Base-by-base conservation (phyloP, 192 early-diverging fungal genomes). In the Coemansia sp. region DNA sequence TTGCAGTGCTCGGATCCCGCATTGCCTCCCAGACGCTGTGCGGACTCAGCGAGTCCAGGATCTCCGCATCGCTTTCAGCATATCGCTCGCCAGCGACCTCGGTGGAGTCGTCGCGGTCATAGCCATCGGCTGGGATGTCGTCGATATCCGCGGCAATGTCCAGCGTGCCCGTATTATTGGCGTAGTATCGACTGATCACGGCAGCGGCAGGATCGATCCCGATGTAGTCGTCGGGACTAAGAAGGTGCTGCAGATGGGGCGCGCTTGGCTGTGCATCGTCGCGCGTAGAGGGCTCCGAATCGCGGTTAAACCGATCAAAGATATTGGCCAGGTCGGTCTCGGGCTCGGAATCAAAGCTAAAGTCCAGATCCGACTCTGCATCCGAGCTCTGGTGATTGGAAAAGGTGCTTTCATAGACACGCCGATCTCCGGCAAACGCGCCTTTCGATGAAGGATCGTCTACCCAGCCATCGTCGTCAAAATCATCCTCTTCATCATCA, bases 81-180 rank as follows among this genome's bases (percentile, higher is more conserved):
- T 46, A 11, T 14, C 47, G 16, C 8, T 58, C 57, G 7, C 19
- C 42, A 58, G 22, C 3, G 20, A 6, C 28, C 4, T 39, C 19
- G 30, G 34, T 14, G 23, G 48, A 7, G 20, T 29, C 22, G 13
- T 49, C 45, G 25, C 14, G 29, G 14, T 49, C 64, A 22, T 55
- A 35, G 49, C 36, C 58, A 23, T 62, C 51, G 10, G 55, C 36
- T 57, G 64, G 60, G 10, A 72, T 61, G 20, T 74, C 72, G 14
- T 80, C 78, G 14, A 80, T 80, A 36, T 80, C 78, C 0, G 78
- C 78, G 9, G 68, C 59, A 13, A 68, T 52, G 36, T 60, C 66
- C 20, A 71, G 60, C 8, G 54, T 48, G 23, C 68, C 72, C 2
- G 61, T 59, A 20, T 64, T 61, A 30, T 67, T 65, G 45, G 78